A percentile compares a stretch with the other conserved stretches of the same genome.
Conservation (phyloP, 2,329 filamentous ascomycete species). For the Myriosclerotinia curreyana region DNA sequence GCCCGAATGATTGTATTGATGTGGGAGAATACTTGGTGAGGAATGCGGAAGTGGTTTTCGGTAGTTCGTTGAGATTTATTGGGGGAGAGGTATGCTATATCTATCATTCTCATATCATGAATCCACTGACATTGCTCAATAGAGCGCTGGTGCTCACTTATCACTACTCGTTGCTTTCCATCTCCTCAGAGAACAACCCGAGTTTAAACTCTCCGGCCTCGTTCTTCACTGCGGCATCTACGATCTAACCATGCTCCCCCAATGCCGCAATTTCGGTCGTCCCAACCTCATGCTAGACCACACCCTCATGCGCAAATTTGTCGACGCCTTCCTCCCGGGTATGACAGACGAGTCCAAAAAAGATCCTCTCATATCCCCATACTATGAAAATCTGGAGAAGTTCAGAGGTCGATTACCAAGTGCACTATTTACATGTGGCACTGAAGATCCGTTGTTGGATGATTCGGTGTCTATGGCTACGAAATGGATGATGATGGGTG, state of each 20-base stretch:
- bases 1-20: conserved; percentile 56
- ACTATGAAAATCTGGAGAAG: conserved; percentile 47
- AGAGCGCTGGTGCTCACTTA: conserved; percentile 53
- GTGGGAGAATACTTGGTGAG: conserved; percentile 53
- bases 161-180: conserved; percentile 47
- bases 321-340: conserved; percentile 46
- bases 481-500: conserved; percentile 53
- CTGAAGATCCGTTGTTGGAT: conserved; percentile 51
- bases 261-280: conserved; percentile 35
- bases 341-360: conserved; percentile 44
- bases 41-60: conserved; percentile 44
- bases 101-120: no score
- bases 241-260: conserved; percentile 47
- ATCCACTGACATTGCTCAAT: conserved; percentile 6
- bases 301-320: conserved; percentile 47
- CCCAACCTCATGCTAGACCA: conserved; percentile 43
- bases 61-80: conserved; percentile 45
- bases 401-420: conserved; percentile 45
- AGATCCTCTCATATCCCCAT: conserved; percentile 47
- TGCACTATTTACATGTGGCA: conserved; percentile 54
- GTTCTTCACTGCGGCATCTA: conserved; percentile 53
- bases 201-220: conserved; percentile 48
- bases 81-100: conserved; percentile 44
- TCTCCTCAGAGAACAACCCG: conserved; percentile 43
- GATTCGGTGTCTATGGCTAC: conserved; percentile 53